Base-by-base conservation (phyloP, 306 rosid genomes). In the Medicago ruthenica region DNA sequence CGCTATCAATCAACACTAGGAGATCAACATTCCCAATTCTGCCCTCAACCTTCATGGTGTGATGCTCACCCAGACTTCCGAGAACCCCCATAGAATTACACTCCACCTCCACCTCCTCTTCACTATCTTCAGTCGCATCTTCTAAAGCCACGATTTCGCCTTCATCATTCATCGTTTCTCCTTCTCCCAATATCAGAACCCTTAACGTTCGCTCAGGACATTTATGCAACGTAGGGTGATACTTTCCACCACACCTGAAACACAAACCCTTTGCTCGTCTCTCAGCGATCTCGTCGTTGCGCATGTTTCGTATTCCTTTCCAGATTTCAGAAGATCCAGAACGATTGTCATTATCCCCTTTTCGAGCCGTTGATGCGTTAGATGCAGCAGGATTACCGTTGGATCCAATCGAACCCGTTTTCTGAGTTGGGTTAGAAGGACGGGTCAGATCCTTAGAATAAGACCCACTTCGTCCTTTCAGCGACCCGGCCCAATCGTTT, bases 61-160 rank as follows among this genome's bases (percentile, higher is more conserved):
- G 50, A 5, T 44, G 5, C 6, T 12, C n/a, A 0, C 6, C n/a
- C n/a, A 44, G 3, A 0, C 0, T 12, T 1, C 50, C n/a, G 5
- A 12, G 1, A 3, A 17, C 12, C 9, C 12, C 12, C 59, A 53
- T 18, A 1, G 9, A 1, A 7, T 50, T 4, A 20, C 6, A 15
- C 4, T 50, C 9, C 6, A 15, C n/a, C n/a, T n/a, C n/a, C n/a
- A n/a, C 9, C 4, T 15, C 20, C 20, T 15, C 2, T 15, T 15
- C 9, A 0, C 20, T n/a, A 0, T 14, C 20, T 1, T 0, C 3
- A 0, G 0, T 1, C 20, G 5, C 9, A 1, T 0, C 9, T 6
- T 50, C 55, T 7, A 15, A 13, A 1, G 8, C 14, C 7, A 48
- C 5, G 1, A 50, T 50, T 1, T 50, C 55, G 1, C 55, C 20